Percentiles rank a stretch among this genome's conserved stretches.
These are phyloP conservation scores for Blastomyces silverae DNA, from an alignment of 2,329 filamentous ascomycete species.

Conservation along the genomic window DNA sequence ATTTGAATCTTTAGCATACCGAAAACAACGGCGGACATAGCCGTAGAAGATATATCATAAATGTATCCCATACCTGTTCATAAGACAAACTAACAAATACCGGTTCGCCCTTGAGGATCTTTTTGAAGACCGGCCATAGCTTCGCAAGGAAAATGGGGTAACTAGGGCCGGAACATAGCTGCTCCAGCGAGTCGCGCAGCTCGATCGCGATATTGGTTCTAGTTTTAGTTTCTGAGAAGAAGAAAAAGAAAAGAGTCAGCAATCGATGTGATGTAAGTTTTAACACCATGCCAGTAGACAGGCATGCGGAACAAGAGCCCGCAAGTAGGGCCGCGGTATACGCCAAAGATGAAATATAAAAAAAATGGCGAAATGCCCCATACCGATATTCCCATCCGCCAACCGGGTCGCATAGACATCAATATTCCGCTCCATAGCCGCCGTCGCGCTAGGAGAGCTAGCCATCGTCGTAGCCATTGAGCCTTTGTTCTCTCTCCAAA, in stretches of 20 bases:
- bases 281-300: not conserved
- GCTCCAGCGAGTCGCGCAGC: constrained; percentile 83
- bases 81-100: constrained; percentile 85
- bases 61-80: constrained; percentile 62
- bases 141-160: constrained; percentile 79
- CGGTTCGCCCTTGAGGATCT: constrained; percentile 74
- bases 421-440: constrained; percentile 42
- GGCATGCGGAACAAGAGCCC: not conserved
- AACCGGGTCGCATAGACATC: constrained; percentile 47
- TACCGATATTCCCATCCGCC: constrained; percentile 45
- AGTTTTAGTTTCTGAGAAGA: constrained; percentile 61
- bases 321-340: constrained; percentile 6
- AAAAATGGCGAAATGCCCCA: constrained; percentile 19
- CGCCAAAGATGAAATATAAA: not conserved
- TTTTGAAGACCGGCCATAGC: constrained; percentile 82
- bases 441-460: not conserved
- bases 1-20: constrained; percentile 7
- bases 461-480: not conserved
- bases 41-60: constrained; percentile 5
- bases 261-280: not conserved
- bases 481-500: not conserved
- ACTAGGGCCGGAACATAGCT: constrained; percentile 67
- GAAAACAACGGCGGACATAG: constrained; percentile 4
- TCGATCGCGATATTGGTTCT: constrained; percentile 78
- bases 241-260: constrained; percentile 7